These are phyloP conservation scores for Nicotiana undulata DNA, from an alignment of 257 asterid species.

Conservation along the genomic window DNA sequence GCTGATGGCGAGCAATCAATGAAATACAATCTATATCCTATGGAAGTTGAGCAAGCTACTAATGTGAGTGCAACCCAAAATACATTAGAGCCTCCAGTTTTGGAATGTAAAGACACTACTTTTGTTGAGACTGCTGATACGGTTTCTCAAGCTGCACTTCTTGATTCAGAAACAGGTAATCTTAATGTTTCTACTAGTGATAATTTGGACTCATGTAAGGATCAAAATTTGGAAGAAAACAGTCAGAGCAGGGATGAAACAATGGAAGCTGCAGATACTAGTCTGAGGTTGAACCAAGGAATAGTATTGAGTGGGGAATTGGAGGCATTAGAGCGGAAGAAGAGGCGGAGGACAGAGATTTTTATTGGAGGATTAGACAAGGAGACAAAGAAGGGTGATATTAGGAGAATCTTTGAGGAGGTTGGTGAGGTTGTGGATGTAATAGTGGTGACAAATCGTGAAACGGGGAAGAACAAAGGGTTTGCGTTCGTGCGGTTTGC, in stretches of 20 bases:
- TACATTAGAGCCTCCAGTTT: constrained; percentile 2
- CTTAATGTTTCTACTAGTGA: constrained; percentile 6
- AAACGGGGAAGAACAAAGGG: constrained; percentile 54
- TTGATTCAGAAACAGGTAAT: neutral
- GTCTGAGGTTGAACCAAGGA: constrained; percentile 20
- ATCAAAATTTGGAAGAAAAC: constrained; percentile 2
- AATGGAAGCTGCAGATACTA: constrained; percentile 21
- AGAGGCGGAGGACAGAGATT: constrained; percentile 48
- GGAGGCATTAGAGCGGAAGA: constrained; percentile 51
- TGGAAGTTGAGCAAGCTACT: constrained; percentile 16
- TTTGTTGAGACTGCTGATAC: constrained; percentile 9
- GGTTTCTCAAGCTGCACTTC: neutral
- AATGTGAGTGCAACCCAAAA: neutral
- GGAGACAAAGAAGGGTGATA: constrained; percentile 45
- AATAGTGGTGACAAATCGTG: constrained; percentile 39
- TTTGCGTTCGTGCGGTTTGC: constrained; percentile 61
- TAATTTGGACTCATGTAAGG: constrained; percentile 1
- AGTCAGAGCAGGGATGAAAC: neutral
- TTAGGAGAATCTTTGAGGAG: constrained; percentile 44
- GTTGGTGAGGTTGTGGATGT: constrained; percentile 42
- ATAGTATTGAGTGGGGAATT: constrained; percentile 35
- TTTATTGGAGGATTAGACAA: constrained; percentile 64
- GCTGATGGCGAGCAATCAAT: constrained; percentile 10
- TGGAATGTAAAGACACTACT: constrained; percentile 3
- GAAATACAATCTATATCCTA: neutral